Percentiles rank a stretch among this genome's conserved stretches.
Evolutionary conservation across 208 protist species (phyloP).

Genomic region (Angomonas desouzai): DNA sequence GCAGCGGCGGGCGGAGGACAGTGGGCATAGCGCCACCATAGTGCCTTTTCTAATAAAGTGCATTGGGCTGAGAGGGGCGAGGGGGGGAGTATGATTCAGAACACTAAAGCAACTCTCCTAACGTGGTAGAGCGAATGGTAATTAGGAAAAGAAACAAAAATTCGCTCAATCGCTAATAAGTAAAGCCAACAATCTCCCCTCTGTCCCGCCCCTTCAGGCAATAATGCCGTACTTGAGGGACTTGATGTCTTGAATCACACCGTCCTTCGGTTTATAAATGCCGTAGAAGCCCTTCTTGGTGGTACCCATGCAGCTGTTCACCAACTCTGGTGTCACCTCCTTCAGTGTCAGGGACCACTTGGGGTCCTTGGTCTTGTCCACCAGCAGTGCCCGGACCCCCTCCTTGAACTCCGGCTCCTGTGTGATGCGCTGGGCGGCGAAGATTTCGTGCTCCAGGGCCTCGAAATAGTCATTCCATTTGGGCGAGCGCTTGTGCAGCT

Average conservation of each 20-base stretch:
- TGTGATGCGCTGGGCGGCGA: constrained; percentile 29
- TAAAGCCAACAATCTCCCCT: not conserved
- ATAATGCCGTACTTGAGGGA: not conserved
- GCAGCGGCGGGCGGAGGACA: not conserved
- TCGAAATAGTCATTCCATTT: constrained; percentile 15
- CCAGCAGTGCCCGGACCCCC: constrained; percentile 37
- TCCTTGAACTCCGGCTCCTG: constrained; percentile 38
- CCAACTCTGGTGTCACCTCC: constrained; percentile 15
- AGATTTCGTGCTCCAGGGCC: constrained; percentile 23
- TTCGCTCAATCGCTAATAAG: no score
- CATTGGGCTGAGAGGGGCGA: not conserved
- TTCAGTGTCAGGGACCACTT: constrained; percentile 36
- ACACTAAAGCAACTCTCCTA: no score
- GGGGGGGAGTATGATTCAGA: not conserved
- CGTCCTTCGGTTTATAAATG: constrained; percentile 8
- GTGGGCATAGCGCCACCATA: not conserved
- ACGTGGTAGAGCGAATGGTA: no score
- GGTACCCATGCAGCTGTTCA: constrained; percentile 13
- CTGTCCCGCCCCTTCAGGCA: no score
- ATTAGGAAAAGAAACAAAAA: no score
- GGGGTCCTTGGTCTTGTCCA: constrained; percentile 42
- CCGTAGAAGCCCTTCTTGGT: constrained; percentile 24
- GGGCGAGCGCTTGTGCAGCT: constrained; percentile 26
- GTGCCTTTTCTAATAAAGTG: not conserved
- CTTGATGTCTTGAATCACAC: constrained; percentile 1